A percentile compares a stretch with the other conserved stretches of the same genome.
phyloP scores from a whole-genome alignment of 2,329 filamentous ascomycete genomes.

The Pseudophaeomoniella oleicola region DNA sequence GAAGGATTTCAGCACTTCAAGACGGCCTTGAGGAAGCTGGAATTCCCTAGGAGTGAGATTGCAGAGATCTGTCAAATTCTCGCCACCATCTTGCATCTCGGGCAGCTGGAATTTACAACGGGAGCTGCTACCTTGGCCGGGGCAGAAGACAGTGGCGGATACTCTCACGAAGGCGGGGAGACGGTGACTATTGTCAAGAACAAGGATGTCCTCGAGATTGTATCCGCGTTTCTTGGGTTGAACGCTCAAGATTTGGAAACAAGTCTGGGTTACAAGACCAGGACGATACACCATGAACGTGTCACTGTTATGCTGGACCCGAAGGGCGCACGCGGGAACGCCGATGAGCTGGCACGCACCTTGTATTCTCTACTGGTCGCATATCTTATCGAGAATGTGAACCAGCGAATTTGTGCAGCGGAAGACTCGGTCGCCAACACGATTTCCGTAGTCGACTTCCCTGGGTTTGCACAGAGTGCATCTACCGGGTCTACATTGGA shows the following conservation, averaged over 20 bases:
- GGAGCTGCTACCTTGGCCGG: constrained; percentile 63
- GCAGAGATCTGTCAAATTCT: constrained; percentile 94
- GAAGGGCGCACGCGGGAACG: constrained; percentile 74
- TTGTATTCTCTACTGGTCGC: constrained; percentile 88
- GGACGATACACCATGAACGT: constrained; percentile 87
- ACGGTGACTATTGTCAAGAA: constrained; percentile 80
- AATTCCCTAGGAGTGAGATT: constrained; percentile 86
- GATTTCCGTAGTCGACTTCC: constrained; percentile 89
- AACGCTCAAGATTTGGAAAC: constrained; percentile 66
- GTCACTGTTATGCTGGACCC: constrained; percentile 98
- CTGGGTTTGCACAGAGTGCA: constrained; percentile 75
- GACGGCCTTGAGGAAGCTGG: constrained; percentile 80
- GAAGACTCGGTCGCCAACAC: constrained; percentile 89
- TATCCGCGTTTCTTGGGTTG: constrained; percentile 91
- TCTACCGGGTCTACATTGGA: constrained; percentile 77
- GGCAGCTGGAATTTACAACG: constrained; percentile 85
- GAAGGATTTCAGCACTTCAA: constrained; percentile 98
- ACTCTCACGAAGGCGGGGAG: constrained; percentile 86
- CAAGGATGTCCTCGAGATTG: constrained; percentile 70
- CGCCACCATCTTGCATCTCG: constrained; percentile 89
- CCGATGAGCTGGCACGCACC: constrained; percentile 84
- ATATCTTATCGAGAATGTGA: constrained; percentile 85
- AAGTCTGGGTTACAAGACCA: constrained; percentile 88
- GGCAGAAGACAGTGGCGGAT: constrained; percentile 87
- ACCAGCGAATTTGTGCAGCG: constrained; percentile 71